A percentile compares a stretch with the other conserved stretches of the same genome.
These are phyloP conservation scores for Malus orientalis DNA, from an alignment of 306 rosid species.

Conservation along the genomic window DNA sequence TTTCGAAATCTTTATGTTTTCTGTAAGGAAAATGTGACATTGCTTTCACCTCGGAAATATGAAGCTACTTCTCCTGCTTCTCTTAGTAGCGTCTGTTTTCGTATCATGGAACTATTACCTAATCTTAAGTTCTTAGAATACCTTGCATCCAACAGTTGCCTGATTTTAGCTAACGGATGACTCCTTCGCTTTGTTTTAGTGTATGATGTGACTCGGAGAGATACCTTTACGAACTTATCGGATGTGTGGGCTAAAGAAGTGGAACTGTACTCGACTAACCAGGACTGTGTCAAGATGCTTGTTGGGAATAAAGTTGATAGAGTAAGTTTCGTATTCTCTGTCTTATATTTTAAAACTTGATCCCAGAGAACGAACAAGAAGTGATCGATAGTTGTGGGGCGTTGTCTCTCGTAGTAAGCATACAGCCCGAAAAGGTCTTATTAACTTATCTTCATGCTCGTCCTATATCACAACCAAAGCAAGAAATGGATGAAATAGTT, in stretches of 20 bases:
- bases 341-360: conserved; percentile 6
- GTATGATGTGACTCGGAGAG: conserved; percentile 90
- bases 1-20: background rate
- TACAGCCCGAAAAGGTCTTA: background rate
- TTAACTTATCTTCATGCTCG: background rate
- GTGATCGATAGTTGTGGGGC: background rate
- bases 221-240: conserved; percentile 70
- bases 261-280: conserved; percentile 75
- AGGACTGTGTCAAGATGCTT: conserved; percentile 80
- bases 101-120: background rate
- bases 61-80: background rate
- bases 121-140: background rate
- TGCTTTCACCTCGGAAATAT: background rate
- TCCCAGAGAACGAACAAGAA: conserved; percentile 2
- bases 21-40: too few relatives aligned
- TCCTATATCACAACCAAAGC: background rate
- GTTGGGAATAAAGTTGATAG: conserved; percentile 95
- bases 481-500: too few relatives aligned
- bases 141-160: background rate
- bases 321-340: conserved; percentile 41
- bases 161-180: background rate
- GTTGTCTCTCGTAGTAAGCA: too few relatives aligned
- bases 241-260: conserved; percentile 93
- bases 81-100: background rate
- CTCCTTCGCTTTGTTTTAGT: conserved; percentile 26